phyloP scores from a whole-genome alignment of 345 rosid genomes.

The Euphorbia lathyris region DNA sequence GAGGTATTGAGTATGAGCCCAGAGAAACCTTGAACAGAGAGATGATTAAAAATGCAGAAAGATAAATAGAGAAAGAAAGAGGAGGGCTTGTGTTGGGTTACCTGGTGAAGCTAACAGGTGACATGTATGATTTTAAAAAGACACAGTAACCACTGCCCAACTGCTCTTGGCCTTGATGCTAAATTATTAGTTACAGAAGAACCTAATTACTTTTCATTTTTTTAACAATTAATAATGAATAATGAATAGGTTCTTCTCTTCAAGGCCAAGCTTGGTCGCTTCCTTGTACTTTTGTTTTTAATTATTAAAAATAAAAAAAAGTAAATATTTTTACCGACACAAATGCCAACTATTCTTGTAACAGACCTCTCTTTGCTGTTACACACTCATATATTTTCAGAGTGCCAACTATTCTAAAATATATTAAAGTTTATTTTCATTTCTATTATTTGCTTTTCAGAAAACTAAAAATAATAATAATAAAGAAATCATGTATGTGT shows the following conservation, averaged over 20 bases:
- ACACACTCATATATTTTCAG: conserved; percentile 55
- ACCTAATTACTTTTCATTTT: conserved; percentile 33
- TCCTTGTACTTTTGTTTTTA: conserved; percentile 28
- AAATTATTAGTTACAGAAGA: conserved; percentile 66
- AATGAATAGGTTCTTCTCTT: conserved; percentile 74
- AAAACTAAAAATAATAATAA: not conserved
- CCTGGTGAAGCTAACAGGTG: conserved; percentile 51
- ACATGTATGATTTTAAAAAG: conserved; percentile 55
- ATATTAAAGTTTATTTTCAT: too few relatives aligned
- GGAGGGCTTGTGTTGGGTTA: conserved; percentile 22
- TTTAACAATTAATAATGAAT: not conserved
- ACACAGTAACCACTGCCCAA: conserved; percentile 61
- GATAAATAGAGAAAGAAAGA: conserved; percentile 4
- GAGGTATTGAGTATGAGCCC: conserved; percentile 16
- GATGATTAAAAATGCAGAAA: not conserved
- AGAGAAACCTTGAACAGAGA: conserved; percentile 23
- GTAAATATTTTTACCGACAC: conserved; percentile 48
- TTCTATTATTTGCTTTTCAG: conserved; percentile 39
- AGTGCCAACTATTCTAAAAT: conserved; percentile 49
- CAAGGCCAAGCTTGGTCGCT: conserved; percentile 58
- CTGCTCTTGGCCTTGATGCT: conserved; percentile 49
- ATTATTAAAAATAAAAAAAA: too few relatives aligned
- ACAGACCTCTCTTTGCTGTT: conserved; percentile 69
- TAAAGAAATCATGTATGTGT: conserved; percentile 13
- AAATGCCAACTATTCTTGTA: conserved; percentile 63